phyloP scores from a whole-genome alignment of 148 eudicot genomes.

The Salicornia ramosissima region DNA sequence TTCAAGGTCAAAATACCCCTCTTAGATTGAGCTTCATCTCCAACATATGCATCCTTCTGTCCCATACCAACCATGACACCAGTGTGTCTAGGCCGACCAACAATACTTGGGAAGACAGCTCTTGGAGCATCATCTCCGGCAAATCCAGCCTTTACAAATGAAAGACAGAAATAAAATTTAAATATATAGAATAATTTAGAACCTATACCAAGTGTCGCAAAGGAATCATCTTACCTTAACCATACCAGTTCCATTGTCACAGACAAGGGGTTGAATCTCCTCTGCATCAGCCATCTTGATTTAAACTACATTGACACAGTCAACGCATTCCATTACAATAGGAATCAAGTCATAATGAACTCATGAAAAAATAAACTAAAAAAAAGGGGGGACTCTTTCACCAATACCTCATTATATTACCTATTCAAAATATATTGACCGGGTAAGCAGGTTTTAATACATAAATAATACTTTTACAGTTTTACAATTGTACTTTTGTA shows the following conservation, averaged over 20 bases:
- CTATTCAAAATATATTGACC: neutral
- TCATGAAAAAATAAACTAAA: neutral
- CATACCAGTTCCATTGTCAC: conserved; percentile 38
- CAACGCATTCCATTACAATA: neutral
- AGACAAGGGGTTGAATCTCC: conserved; percentile 36
- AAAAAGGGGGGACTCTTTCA: neutral
- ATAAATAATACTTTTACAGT: no score
- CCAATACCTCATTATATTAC: neutral
- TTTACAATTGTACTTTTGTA: no score
- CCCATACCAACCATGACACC: conserved; percentile 43
- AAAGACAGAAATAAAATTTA: neutral
- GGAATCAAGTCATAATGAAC: neutral
- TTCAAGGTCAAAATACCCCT: conserved; percentile 39
- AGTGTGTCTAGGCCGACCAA: conserved; percentile 37
- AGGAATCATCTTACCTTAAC: conserved; percentile 19
- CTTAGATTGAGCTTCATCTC: conserved; percentile 34
- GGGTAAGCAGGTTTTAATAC: no score
- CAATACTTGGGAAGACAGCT: conserved; percentile 34
- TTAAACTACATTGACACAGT: conserved; percentile 11
- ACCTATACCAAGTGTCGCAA: no score
- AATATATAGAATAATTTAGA: neutral
- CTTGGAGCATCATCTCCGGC: conserved; percentile 37
- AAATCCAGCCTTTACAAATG: conserved; percentile 28
- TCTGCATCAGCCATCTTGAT: conserved; percentile 29
- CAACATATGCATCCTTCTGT: conserved; percentile 35